Conservation (phyloP, 139 green algal genomes). For the Pleodorina starrii region DNA sequence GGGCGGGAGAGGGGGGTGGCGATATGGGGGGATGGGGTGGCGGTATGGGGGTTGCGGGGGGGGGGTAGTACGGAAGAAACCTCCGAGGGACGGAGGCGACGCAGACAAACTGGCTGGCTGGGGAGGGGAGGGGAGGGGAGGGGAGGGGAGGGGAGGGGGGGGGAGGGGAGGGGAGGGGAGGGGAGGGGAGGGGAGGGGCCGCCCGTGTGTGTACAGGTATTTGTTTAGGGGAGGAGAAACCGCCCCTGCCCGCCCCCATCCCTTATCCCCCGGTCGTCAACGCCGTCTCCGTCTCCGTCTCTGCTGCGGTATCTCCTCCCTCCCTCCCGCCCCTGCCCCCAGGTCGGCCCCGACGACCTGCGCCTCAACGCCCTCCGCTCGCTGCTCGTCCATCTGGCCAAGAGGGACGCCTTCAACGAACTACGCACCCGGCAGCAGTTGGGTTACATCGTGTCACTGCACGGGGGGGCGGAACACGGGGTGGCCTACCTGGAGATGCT, state of each 20-base stretch:
- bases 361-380: constrained; percentile 80
- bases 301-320: background rate
- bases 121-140: background rate
- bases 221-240: too few species aligned
- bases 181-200: background rate
- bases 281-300: too few species aligned
- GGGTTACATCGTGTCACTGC: constrained; percentile 62
- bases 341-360: constrained; percentile 82
- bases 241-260: too few species aligned
- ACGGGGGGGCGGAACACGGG: constrained; percentile 33
- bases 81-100: too few species aligned
- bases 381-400: constrained; percentile 84
- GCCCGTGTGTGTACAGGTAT: background rate
- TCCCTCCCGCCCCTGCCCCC: background rate
- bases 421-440: constrained; percentile 89
- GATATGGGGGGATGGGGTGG: background rate
- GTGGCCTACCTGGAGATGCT: constrained; percentile 53
- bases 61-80: background rate
- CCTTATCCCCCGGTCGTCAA: too few species aligned
- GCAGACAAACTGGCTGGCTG: background rate
- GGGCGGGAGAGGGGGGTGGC: background rate
- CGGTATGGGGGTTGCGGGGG: background rate
- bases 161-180: background rate
- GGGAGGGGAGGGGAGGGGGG: background rate
- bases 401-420: constrained; percentile 88